Conservation (phyloP, 768 basidiomycete genomes). For the Holtermannia corniformis region DNA sequence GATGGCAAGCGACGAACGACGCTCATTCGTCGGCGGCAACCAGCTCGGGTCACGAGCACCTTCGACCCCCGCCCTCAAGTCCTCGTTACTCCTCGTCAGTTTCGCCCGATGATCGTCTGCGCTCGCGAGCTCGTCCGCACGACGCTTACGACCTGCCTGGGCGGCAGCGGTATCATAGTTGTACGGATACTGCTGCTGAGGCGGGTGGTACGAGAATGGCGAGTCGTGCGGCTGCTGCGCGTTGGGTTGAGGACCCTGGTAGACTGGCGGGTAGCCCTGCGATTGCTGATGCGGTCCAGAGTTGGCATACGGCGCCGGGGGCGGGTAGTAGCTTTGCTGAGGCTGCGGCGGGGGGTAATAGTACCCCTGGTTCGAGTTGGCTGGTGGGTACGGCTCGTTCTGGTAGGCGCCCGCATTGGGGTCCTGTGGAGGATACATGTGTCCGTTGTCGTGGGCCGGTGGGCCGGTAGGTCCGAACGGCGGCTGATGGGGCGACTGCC, state of each 20-base stretch:
- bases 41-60: conserved; percentile 16
- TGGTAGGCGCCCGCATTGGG: conserved; percentile 1
- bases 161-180: conserved; percentile 10
- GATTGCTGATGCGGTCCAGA: neutral
- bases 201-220: conserved; percentile 26
- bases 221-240: conserved; percentile 12
- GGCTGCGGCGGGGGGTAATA: conserved; percentile 12
- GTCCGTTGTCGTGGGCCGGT: conserved; percentile 12
- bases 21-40: conserved; percentile 28
- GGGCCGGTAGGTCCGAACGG: conserved; percentile 15
- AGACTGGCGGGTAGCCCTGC: conserved; percentile 1
- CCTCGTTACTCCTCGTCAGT: neutral
- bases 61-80: neutral
- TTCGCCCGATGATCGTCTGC: conserved; percentile 4
- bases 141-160: conserved; percentile 21
- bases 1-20: conserved; percentile 31
- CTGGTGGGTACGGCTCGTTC: conserved; percentile 12
- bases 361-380: conserved; percentile 5
- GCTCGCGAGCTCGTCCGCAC: conserved; percentile 13
- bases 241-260: neutral
- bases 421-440: neutral
- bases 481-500: conserved; percentile 27
- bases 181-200: neutral
- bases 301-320: conserved; percentile 13
- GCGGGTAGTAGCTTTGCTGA: conserved; percentile 1